Percentiles rank a stretch among this genome's conserved stretches.
Conservation (phyloP, 2,329 filamentous ascomycete species). For the Penicillium concentricum region DNA sequence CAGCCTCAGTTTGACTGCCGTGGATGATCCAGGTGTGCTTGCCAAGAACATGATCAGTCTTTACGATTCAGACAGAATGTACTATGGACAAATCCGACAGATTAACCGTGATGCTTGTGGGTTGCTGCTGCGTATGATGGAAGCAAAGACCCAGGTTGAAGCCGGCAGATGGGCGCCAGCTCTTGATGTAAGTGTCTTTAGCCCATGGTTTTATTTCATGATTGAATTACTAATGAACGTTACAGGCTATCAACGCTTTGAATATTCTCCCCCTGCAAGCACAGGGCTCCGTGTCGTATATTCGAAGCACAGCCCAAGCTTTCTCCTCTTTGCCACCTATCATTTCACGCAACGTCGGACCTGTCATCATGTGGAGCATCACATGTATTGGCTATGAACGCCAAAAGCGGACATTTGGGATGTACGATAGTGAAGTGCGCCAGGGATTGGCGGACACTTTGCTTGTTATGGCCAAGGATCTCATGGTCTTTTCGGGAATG, state of each 20-base stretch:
- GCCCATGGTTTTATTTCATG: slow-evolving; percentile 3
- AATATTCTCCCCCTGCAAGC: slow-evolving; percentile 79
- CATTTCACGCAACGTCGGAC: slow-evolving; percentile 84
- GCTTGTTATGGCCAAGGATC: slow-evolving; percentile 77
- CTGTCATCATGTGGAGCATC: slow-evolving; percentile 91
- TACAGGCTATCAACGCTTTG: slow-evolving; percentile 68
- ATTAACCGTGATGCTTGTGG: slow-evolving; percentile 59
- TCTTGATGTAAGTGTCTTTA: slow-evolving; percentile 59
- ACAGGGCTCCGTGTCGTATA: slow-evolving; percentile 69
- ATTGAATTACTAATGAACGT: slow-evolving; percentile 12
- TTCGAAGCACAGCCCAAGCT: slow-evolving; percentile 75
- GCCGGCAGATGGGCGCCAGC: slow-evolving; percentile 59
- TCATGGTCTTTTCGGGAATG: slow-evolving; percentile 92
- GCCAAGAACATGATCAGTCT: slow-evolving; percentile 62
- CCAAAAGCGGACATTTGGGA: slow-evolving; percentile 65
- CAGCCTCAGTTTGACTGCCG: slow-evolving; percentile 62
- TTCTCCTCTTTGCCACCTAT: slow-evolving; percentile 77
- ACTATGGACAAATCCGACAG: slow-evolving; percentile 59
- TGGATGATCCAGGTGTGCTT: slow-evolving; percentile 65
- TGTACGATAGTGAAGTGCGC: slow-evolving; percentile 61
- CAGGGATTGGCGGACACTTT: slow-evolving; percentile 64
- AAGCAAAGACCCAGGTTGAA: slow-evolving; percentile 61
- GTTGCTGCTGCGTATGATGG: slow-evolving; percentile 60
- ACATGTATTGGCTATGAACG: slow-evolving; percentile 78
- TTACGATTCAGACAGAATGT: slow-evolving; percentile 61